phyloP scores from a whole-genome alignment of 495 filamentous ascomycete genomes.

The Neurospora sp. region DNA sequence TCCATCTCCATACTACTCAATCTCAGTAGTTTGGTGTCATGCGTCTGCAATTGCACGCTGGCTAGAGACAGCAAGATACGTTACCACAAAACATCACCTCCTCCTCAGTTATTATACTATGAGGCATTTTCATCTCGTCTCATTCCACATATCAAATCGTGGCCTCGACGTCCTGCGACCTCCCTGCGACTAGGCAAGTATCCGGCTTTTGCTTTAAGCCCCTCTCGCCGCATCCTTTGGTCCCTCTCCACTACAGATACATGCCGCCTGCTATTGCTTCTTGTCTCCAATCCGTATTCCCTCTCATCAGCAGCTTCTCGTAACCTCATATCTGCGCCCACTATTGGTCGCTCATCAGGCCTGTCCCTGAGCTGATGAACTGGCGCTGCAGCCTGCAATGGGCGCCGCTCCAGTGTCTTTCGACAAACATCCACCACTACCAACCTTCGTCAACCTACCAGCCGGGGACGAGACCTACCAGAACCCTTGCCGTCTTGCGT shows the following conservation, averaged over 20 bases:
- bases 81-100: neutral
- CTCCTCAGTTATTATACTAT: neutral
- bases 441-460: neutral
- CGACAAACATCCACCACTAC: neutral
- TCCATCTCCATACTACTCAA: neutral
- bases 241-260: neutral
- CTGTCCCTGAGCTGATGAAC: neutral
- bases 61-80: neutral
- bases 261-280: neutral
- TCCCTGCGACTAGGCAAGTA: neutral
- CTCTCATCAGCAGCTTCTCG: neutral
- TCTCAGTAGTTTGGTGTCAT: neutral
- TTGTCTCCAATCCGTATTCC: neutral
- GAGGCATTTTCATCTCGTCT: neutral
- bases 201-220: neutral
- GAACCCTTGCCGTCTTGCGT: neutral
- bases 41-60: neutral
- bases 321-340: neutral
- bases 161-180: neutral
- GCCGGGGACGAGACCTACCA: neutral
- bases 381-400: neutral
- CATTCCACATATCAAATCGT: neutral
- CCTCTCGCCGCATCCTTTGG: neutral
- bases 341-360: neutral
- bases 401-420: neutral